These are phyloP conservation scores for Beauveria varroae DNA, from an alignment of 2,329 filamentous ascomycete species.

Conservation along the genomic window DNA sequence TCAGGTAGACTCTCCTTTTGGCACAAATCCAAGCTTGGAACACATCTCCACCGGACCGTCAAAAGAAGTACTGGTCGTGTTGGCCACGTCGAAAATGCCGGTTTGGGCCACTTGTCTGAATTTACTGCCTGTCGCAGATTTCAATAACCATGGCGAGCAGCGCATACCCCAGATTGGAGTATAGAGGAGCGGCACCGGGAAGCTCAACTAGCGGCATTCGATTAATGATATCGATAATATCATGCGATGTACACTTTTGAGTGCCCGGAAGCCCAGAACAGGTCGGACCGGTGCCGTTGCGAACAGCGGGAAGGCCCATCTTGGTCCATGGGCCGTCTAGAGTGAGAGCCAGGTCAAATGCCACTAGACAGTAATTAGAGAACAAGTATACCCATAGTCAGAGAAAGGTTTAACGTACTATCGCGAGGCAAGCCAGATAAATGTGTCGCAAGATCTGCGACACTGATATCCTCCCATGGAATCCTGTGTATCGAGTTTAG, in stretches of 20 bases:
- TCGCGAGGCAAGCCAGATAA: slow-evolving; percentile 35
- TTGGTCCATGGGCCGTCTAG: slow-evolving; percentile 20
- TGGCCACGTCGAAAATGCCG: slow-evolving; percentile 33
- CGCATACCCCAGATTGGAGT: slow-evolving; percentile 41
- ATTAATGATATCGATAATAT: slow-evolving; percentile 22
- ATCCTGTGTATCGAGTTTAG: slow-evolving; percentile 25
- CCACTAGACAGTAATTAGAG: slow-evolving; percentile 18
- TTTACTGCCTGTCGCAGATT: slow-evolving; percentile 30
- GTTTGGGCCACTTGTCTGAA: slow-evolving; percentile 32
- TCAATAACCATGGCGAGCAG: slow-evolving; percentile 39
- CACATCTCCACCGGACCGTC: slow-evolving; percentile 23
- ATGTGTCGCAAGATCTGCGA: slow-evolving; percentile 37
- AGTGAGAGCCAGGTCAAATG: slow-evolving; percentile 25
- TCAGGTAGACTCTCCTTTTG: slow-evolving; percentile 26
- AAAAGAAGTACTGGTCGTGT: slow-evolving; percentile 33
- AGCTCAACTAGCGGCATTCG: slow-evolving; percentile 30
- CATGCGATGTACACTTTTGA: slow-evolving; percentile 21
- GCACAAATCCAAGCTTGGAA: slow-evolving; percentile 26
- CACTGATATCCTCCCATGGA: slow-evolving; percentile 40
- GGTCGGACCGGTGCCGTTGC: slow-evolving; percentile 20
- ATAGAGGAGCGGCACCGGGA: slow-evolving; percentile 37
- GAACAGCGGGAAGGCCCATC: slow-evolving; percentile 25
- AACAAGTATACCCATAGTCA: background rate
- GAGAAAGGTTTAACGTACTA: slow-evolving; percentile 15
- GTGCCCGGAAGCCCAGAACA: slow-evolving; percentile 30